A percentile compares a stretch with the other conserved stretches of the same genome.
phyloP scores from a whole-genome alignment of 352 stramenopile genomes.

The Peronospora belbahrii region DNA sequence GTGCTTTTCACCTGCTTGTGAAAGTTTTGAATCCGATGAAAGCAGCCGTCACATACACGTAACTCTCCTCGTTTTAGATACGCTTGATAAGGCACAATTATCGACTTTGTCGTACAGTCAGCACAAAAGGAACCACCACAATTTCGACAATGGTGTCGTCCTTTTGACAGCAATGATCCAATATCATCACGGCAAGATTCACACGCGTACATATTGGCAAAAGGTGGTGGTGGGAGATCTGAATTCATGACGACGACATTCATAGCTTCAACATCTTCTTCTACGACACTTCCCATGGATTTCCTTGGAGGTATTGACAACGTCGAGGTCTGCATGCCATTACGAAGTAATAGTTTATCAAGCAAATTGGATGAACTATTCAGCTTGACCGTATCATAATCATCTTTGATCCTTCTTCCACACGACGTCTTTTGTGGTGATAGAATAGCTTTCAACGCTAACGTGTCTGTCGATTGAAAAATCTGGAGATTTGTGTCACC shows the following conservation, averaged over 20 bases:
- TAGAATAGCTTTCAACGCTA: slow-evolving; percentile 51
- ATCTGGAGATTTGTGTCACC: slow-evolving; percentile 36
- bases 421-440: slow-evolving; percentile 26
- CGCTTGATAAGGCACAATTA: slow-evolving; percentile 51
- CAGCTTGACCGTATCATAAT: neutral
- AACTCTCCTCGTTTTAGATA: slow-evolving; percentile 53
- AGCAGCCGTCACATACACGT: slow-evolving; percentile 71
- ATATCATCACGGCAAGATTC: slow-evolving; percentile 70
- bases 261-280: slow-evolving; percentile 38
- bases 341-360: slow-evolving; percentile 37
- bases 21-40: slow-evolving; percentile 62
- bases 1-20: slow-evolving; percentile 53
- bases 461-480: slow-evolving; percentile 43
- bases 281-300: slow-evolving; percentile 30
- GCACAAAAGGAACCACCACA: slow-evolving; percentile 71
- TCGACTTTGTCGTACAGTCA: slow-evolving; percentile 44
- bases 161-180: slow-evolving; percentile 56
- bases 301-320: slow-evolving; percentile 14
- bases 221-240: slow-evolving; percentile 51
- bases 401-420: neutral
- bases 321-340: neutral
- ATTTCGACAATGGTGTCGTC: slow-evolving; percentile 74
- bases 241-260: slow-evolving; percentile 45
- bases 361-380: slow-evolving; percentile 20
- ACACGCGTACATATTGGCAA: slow-evolving; percentile 73